Conservation (phyloP, 2,329 filamentous ascomycete genomes). For the Rosellinia necatrix region DNA sequence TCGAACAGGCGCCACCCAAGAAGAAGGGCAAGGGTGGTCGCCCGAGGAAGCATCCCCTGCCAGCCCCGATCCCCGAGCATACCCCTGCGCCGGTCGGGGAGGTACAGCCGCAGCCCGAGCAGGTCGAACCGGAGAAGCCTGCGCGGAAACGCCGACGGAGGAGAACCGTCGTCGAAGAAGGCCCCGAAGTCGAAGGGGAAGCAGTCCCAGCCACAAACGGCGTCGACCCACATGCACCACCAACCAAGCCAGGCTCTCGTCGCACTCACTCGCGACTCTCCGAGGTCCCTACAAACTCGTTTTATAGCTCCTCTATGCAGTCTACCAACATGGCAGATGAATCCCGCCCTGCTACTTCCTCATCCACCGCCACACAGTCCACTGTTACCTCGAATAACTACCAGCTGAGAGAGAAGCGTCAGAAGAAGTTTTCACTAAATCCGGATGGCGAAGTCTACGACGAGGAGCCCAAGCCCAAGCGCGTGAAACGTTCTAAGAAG, state of each 20-base stretch:
- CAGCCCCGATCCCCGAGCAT: constrained; percentile 30
- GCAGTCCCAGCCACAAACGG: constrained; percentile 26
- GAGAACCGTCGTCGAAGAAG: constrained; percentile 12
- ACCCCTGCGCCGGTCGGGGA: constrained; percentile 23
- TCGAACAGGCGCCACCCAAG: constrained; percentile 34
- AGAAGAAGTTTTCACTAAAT: constrained; percentile 58
- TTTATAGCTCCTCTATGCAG: constrained; percentile 45
- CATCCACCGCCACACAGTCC: constrained; percentile 55
- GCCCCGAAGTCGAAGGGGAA: constrained; percentile 29
- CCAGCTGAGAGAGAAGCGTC: constrained; percentile 57
- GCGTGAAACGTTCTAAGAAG: constrained; percentile 39
- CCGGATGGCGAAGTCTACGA: constrained; percentile 48
- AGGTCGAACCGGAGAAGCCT: constrained; percentile 24
- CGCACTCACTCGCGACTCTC: constrained; percentile 31
- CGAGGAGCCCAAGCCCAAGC: constrained; percentile 38
- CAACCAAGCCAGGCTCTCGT: constrained; percentile 21
- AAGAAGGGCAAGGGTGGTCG: constrained; percentile 41
- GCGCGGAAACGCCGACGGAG: constrained; percentile 38
- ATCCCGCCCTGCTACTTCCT: constrained; percentile 57
- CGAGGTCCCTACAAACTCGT: constrained; percentile 49
- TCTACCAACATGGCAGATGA: constrained; percentile 47
- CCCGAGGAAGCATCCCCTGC: constrained; percentile 38
- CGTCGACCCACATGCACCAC: constrained; percentile 12
- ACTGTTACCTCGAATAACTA: constrained; percentile 58
- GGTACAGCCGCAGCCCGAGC: constrained; percentile 19